Evolutionary conservation across 1,284 basidiomycete species (phyloP).

Genomic region (Pulchroboletus neoregius): DNA sequence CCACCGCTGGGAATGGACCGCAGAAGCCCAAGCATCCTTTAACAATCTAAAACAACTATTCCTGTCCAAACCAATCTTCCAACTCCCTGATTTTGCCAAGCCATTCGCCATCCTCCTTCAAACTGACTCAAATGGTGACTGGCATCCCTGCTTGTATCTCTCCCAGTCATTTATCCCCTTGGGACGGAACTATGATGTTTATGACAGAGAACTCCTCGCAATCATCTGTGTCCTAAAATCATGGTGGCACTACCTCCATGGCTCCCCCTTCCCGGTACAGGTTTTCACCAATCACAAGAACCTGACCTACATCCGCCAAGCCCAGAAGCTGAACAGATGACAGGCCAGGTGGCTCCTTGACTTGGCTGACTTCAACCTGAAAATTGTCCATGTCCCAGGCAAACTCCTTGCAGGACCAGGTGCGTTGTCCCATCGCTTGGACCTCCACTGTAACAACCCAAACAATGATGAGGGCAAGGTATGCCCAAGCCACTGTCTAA

Average conservation of each 20-base stretch:
- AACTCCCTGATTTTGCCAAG: not conserved
- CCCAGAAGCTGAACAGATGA: too few relatives aligned
- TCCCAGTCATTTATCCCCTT: not conserved
- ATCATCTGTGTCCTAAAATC: too few relatives aligned
- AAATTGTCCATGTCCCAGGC: slow-evolving; percentile 38
- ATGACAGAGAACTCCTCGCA: slow-evolving; percentile 32
- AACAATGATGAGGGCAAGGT: too few relatives aligned
- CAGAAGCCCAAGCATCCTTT: not conserved
- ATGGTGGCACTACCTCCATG: too few relatives aligned
- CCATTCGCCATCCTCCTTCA: not conserved
- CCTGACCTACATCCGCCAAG: too few relatives aligned
- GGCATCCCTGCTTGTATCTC: not conserved
- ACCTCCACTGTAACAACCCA: too few relatives aligned
- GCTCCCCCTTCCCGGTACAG: too few relatives aligned
- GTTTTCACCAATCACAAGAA: too few relatives aligned
- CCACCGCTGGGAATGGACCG: not conserved
- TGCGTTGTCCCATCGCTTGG: too few relatives aligned
- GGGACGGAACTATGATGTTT: slow-evolving; percentile 22
- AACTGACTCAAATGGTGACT: not conserved
- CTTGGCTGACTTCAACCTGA: slow-evolving; percentile 38
- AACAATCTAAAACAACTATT: not conserved
- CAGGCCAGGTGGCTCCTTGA: slow-evolving; percentile 10
- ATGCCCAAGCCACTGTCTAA: too few relatives aligned
- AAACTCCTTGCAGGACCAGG: too few relatives aligned
- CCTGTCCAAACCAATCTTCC: not conserved